A percentile compares a stretch with the other conserved stretches of the same genome.
phyloP scores from a whole-genome alignment of 306 rosid species.

The Nissolia schottii region DNA sequence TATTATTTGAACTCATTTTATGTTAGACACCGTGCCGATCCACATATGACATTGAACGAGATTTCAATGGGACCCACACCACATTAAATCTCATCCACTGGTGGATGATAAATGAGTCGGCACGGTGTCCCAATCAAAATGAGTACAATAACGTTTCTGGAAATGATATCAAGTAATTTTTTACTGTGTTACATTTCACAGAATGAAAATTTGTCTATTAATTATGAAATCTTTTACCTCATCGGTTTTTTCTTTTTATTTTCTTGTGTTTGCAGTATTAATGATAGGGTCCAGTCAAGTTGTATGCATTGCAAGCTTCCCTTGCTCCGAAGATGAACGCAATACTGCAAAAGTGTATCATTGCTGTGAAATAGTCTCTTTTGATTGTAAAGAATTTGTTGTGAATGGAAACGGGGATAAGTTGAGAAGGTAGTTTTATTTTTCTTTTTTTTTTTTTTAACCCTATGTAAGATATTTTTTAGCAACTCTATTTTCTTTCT shows the following conservation, averaged over 20 bases:
- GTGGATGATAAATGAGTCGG: too few species aligned
- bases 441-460: neutral
- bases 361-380: constrained; percentile 10
- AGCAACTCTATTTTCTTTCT: neutral
- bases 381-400: constrained; percentile 24
- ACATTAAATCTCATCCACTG: too few species aligned
- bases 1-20: too few species aligned
- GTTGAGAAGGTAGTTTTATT: neutral
- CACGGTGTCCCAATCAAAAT: too few species aligned
- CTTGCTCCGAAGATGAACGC: constrained; percentile 20
- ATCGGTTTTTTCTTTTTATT: neutral
- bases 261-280: constrained; percentile 34
- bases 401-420: constrained; percentile 20
- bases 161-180: neutral
- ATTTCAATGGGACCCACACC: too few species aligned
- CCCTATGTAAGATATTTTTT: constrained; percentile 3
- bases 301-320: constrained; percentile 21
- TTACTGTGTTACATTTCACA: neutral
- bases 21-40: too few species aligned
- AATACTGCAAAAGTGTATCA: constrained; percentile 13
- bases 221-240: constrained; percentile 10
- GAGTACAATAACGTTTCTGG: too few species aligned
- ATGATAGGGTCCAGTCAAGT: constrained; percentile 19
- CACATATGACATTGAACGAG: too few species aligned
- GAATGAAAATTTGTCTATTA: constrained; percentile 6